Conservation (phyloP, 2,329 filamentous ascomycete species). For the Exophiala bonariae region DNA sequence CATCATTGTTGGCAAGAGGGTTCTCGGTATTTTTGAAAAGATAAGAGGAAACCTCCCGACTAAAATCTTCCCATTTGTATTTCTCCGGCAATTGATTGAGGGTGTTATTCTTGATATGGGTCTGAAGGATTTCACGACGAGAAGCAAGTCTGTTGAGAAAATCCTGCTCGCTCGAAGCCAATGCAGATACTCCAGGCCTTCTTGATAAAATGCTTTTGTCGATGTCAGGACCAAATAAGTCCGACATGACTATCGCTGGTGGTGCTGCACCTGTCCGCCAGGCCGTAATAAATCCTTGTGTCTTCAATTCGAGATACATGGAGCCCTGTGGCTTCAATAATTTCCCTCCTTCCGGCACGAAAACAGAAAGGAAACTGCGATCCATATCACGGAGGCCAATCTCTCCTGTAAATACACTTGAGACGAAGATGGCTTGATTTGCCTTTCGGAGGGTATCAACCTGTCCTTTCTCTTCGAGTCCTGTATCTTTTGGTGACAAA, state of each 20-base stretch:
- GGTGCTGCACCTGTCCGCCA: slow-evolving; percentile 57
- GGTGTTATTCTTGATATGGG: slow-evolving; percentile 53
- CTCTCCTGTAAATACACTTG: slow-evolving; percentile 63
- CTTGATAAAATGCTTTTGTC: slow-evolving; percentile 54
- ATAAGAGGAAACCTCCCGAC: slow-evolving; percentile 59
- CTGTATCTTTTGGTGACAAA: slow-evolving; percentile 53
- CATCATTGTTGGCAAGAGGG: slow-evolving; percentile 2
- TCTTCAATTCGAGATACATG: slow-evolving; percentile 65
- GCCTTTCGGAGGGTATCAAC: slow-evolving; percentile 62
- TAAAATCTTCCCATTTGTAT: slow-evolving; percentile 65
- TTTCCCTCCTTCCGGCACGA: slow-evolving; percentile 59
- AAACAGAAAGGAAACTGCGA: slow-evolving; percentile 63
- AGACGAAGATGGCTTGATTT: slow-evolving; percentile 65
- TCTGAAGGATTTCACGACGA: slow-evolving; percentile 58
- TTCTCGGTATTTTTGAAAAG: slow-evolving; percentile 49
- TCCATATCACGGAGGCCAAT: slow-evolving; percentile 65
- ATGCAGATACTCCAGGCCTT: slow-evolving; percentile 54
- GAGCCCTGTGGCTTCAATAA: slow-evolving; percentile 61
- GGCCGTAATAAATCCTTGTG: slow-evolving; percentile 65
- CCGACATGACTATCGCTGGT: slow-evolving; percentile 57
- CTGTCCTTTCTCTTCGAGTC: slow-evolving; percentile 52
- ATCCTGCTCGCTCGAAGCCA: slow-evolving; percentile 60
- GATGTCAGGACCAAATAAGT: slow-evolving; percentile 60
- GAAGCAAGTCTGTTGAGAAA: slow-evolving; percentile 57
- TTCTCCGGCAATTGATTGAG: slow-evolving; percentile 55